Conservation (phyloP, 1,139 yeast genomes). For the Yamadazyma sp. region DNA sequence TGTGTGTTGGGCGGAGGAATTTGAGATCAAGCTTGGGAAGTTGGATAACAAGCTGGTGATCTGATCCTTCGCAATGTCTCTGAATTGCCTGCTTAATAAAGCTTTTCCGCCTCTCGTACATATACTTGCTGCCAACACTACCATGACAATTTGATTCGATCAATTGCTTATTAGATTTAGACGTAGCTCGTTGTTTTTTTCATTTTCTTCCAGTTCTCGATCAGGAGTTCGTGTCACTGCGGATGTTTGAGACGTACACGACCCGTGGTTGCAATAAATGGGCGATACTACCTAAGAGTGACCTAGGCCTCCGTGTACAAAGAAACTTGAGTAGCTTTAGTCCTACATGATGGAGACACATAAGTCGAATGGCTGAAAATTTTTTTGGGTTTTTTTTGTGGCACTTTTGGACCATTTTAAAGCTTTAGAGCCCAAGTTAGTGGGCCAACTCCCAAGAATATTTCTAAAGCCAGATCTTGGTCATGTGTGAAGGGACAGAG, state of each 20-base stretch:
- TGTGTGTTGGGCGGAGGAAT: slow-evolving; percentile 79
- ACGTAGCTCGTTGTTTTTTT: slow-evolving; percentile 1
- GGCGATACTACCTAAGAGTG: too few species aligned
- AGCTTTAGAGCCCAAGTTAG: too few species aligned
- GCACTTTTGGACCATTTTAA: too few species aligned
- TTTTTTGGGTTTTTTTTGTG: too few species aligned
- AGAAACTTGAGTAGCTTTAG: too few species aligned
- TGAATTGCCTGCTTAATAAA: slow-evolving; percentile 87
- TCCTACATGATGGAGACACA: too few species aligned
- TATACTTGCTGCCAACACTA: slow-evolving; percentile 86
- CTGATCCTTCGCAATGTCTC: slow-evolving; percentile 80
- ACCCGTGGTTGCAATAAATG: neutral
- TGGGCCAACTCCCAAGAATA: too few species aligned
- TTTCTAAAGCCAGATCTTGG: too few species aligned
- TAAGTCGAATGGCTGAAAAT: too few species aligned
- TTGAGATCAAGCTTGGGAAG: slow-evolving; percentile 79
- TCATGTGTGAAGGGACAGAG: too few species aligned
- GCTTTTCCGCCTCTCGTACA: slow-evolving; percentile 96
- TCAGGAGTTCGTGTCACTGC: slow-evolving; percentile 14
- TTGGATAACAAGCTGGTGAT: slow-evolving; percentile 84
- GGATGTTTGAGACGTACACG: slow-evolving; percentile 6
- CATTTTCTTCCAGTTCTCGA: slow-evolving; percentile 6
- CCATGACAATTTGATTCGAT: slow-evolving; percentile 21
- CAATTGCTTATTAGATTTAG: neutral
- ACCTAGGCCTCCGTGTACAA: too few species aligned